Evolutionary conservation across 345 rosid genomes (phyloP).

Genomic region (Psidium guajava): DNA sequence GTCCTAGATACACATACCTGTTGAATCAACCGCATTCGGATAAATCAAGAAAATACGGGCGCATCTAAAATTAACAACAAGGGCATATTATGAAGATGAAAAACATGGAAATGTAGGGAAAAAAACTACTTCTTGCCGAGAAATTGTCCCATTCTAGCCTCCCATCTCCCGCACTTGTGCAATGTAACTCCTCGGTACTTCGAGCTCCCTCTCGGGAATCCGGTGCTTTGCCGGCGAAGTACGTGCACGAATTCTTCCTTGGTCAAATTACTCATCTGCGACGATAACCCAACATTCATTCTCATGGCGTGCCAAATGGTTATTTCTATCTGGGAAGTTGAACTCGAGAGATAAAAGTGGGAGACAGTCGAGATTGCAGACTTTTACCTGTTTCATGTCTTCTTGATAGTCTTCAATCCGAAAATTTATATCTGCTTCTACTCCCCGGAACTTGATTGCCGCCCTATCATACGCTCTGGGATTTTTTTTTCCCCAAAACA

Average conservation of each 20-base stretch:
- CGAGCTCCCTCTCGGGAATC: slow-evolving; percentile 92
- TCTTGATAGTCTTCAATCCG: slow-evolving; percentile 72
- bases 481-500: neutral
- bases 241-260: slow-evolving; percentile 97
- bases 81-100: neutral
- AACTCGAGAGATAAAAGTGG: neutral
- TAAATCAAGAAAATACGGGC: neutral
- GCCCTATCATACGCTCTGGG: slow-evolving; percentile 95
- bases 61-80: neutral
- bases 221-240: slow-evolving; percentile 93
- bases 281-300: neutral
- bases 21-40: neutral
- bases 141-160: slow-evolving; percentile 94
- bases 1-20: slow-evolving; percentile 88
- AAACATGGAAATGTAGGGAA: neutral
- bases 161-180: slow-evolving; percentile 99
- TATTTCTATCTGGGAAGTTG: neutral
- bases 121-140: slow-evolving; percentile 67
- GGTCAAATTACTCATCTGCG: slow-evolving; percentile 75
- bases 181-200: slow-evolving; percentile 95
- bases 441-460: slow-evolving; percentile 91
- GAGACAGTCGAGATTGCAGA: neutral
- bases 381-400: slow-evolving; percentile 76
- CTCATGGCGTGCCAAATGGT: neutral
- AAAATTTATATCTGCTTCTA: slow-evolving; percentile 90